Percentiles rank a stretch among this genome's conserved stretches.
phyloP scores from a whole-genome alignment of 1,284 basidiomycete genomes.

The Moesziomyces globuligerus region DNA sequence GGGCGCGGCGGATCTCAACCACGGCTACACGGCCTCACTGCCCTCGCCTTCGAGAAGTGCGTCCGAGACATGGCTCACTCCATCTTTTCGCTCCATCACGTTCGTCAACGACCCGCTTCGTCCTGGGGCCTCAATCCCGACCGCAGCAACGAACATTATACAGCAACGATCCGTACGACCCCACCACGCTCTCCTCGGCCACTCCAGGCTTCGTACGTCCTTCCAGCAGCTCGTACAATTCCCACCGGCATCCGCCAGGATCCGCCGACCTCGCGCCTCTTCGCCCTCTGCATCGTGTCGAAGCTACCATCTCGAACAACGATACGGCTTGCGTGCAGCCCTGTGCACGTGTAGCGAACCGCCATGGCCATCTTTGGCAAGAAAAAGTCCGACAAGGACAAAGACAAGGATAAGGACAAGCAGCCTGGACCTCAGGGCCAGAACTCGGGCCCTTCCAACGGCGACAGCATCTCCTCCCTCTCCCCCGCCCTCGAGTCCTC shows the following conservation, averaged over 20 bases:
- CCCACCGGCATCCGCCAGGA: neutral
- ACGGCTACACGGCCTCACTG: too few relatives aligned
- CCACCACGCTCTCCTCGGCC: neutral
- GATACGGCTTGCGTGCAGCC: too few relatives aligned
- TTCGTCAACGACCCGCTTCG: constrained; percentile 3
- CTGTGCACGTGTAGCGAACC: neutral
- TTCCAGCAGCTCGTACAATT: too few relatives aligned
- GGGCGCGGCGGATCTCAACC: constrained; percentile 7
- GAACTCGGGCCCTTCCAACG: constrained; percentile 21
- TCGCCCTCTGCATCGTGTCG: neutral
- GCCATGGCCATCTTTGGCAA: constrained; percentile 65
- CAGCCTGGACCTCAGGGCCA: constrained; percentile 12
- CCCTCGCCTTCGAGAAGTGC: too few relatives aligned
- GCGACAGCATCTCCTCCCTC: constrained; percentile 39
- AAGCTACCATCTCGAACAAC: too few relatives aligned
- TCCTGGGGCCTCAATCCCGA: constrained; percentile 6
- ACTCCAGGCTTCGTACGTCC: too few relatives aligned
- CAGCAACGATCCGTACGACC: constrained; percentile 11
- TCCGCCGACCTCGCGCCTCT: neutral
- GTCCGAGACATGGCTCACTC: too few relatives aligned
- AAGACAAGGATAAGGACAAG: constrained; percentile 31
- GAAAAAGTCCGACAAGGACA: constrained; percentile 61
- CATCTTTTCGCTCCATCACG: constrained; percentile 10
- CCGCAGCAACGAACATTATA: neutral
- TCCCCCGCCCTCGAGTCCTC: constrained; percentile 41